Evolutionary conservation across 805 yeast genomes (phyloP), one percentile per base, ranked within the genome.

Genomic region (Wickerhamomyces pijperi): DNA sequence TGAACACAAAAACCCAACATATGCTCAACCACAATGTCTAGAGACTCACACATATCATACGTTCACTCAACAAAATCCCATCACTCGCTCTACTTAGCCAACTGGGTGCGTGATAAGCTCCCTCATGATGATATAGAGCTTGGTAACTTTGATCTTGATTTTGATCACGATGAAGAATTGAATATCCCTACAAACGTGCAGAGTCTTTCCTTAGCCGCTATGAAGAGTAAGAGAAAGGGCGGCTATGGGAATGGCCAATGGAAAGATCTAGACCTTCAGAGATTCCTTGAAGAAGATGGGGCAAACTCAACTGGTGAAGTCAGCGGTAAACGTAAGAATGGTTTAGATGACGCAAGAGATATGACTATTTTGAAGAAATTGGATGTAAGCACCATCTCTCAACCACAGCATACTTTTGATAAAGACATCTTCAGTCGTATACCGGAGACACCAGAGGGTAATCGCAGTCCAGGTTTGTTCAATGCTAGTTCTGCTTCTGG

Each of bases 41-140:
- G 33, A 31, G 33, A 31, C 12, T 31, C 33, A 16, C 33, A 31
- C 9, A 15, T 31, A n/a, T 31, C 33, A 12, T 42, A 48, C 32
- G 36, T 53, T 2, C 57, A 57, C 36, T 40, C 55, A 40, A 37
- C 32, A 18, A 39, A 44, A 28, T 48, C 59, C 1, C 60, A 36
- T 59, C 63, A 42, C 42, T 60, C 39, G 35, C 59, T 36, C 43
- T 65, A 45, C 48, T 56, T 50, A 56, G 61, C 46, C 34, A 56
- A 50, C 35, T 55, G 60, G 60, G 45, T 46, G 5, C 46, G 42
- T n/a, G 59, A 54, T 36, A 46, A 41, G 18, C 46, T 55, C 5
- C 55, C 56, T 6, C 46, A 45, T 34, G 60, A 56, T 29, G 49
- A 48, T 3, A 45, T 56, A 9, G 58, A 54, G 19, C 43, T 46